Evolutionary conservation across 2,329 filamentous ascomycete genomes (phyloP).

Genomic region (Cryphonectria japonica): DNA sequence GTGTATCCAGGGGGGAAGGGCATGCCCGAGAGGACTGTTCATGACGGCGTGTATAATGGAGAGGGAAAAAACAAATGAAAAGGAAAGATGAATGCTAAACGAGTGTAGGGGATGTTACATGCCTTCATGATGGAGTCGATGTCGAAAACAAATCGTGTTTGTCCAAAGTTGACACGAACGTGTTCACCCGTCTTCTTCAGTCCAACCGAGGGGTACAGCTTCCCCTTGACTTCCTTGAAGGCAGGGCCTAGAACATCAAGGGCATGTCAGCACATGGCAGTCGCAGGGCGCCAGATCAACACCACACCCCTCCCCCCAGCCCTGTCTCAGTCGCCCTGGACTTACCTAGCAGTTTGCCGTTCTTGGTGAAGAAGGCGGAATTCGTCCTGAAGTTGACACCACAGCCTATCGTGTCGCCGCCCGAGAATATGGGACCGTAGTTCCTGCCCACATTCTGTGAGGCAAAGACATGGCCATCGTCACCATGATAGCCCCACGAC

Average conservation of each 20-base stretch:
- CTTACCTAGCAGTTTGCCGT: conserved; percentile 61
- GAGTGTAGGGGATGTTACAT: conserved; percentile 39
- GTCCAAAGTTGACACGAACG: conserved; percentile 68
- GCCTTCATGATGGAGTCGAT: conserved; percentile 86
- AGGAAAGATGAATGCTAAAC: conserved; percentile 6
- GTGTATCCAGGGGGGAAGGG: conserved; percentile 5
- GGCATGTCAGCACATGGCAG: conserved; percentile 34
- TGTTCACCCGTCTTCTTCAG: conserved; percentile 67
- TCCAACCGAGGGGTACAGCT: conserved; percentile 70
- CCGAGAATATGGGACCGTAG: conserved; percentile 60
- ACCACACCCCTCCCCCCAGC: neutral
- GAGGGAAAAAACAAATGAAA: neutral
- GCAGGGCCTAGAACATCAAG: conserved; percentile 61
- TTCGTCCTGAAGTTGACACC: conserved; percentile 68
- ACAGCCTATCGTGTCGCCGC: conserved; percentile 65
- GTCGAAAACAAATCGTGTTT: conserved; percentile 83
- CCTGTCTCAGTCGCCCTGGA: conserved; percentile 17
- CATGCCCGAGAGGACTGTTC: neutral
- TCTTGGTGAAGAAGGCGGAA: conserved; percentile 71
- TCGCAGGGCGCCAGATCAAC: neutral
- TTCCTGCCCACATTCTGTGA: conserved; percentile 59
- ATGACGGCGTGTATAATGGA: conserved; percentile 9
- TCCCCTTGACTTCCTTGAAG: conserved; percentile 67
- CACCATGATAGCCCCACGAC: conserved; percentile 71
- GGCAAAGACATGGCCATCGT: conserved; percentile 66